Evolutionary conservation across 2,329 filamentous ascomycete genomes (phyloP).

Genomic region (Keithomyces neogunnii): DNA sequence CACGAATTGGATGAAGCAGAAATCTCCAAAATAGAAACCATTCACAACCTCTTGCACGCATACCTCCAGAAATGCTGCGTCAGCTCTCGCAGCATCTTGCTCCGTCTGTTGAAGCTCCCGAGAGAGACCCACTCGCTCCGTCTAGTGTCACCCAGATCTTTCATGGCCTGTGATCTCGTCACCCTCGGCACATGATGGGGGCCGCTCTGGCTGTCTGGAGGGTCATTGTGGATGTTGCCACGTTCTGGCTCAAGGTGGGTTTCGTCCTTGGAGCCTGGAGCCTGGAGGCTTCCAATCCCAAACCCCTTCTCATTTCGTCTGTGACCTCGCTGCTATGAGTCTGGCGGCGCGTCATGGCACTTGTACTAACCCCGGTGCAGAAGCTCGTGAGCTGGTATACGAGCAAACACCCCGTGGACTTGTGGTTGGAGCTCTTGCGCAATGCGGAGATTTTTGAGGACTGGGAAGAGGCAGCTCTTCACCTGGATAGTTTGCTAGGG

Average conservation of each 20-base stretch:
- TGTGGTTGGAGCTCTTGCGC: constrained; percentile 57
- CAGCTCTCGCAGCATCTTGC: neutral
- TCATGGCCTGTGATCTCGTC: constrained; percentile 21
- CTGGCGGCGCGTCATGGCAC: constrained; percentile 8
- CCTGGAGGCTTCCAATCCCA: too few relatives aligned
- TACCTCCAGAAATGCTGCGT: neutral
- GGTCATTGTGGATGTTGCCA: constrained; percentile 51
- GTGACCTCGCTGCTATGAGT: constrained; percentile 7
- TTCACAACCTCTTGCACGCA: neutral
- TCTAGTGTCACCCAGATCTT: constrained; percentile 11
- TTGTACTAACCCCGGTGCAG: constrained; percentile 34
- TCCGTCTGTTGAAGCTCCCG: neutral
- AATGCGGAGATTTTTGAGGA: constrained; percentile 68
- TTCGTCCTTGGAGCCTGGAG: neutral
- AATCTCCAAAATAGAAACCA: neutral
- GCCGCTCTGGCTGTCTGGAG: constrained; percentile 42
- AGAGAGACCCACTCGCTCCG: neutral
- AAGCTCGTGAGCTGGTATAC: constrained; percentile 60
- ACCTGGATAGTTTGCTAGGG: constrained; percentile 73
- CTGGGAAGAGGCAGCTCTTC: constrained; percentile 77
- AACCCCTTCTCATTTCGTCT: constrained; percentile 4
- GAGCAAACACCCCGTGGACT: constrained; percentile 53
- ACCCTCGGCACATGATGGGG: constrained; percentile 31
- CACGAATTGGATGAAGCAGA: neutral
- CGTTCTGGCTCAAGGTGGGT: constrained; percentile 54